phyloP scores from a whole-genome alignment of 306 rosid genomes.

The Spatholobus suberectus region DNA sequence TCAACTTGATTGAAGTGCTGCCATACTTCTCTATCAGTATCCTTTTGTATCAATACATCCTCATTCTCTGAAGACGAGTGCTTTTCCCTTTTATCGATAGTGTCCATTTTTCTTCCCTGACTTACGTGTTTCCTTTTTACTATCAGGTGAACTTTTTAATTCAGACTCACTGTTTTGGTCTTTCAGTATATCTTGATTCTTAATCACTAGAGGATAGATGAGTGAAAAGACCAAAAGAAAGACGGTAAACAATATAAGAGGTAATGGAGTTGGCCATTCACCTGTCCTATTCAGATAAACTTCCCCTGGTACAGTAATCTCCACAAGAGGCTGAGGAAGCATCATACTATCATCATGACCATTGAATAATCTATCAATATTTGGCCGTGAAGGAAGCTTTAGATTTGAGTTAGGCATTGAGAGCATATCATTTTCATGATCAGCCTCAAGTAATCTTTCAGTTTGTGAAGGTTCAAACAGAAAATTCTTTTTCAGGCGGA shows the following conservation, averaged over 20 bases:
- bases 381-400: constrained; percentile 43
- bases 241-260: constrained; percentile 33
- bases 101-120: constrained; percentile 46
- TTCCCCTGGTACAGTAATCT: constrained; percentile 34
- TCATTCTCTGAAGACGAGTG: constrained; percentile 47
- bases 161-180: constrained; percentile 42
- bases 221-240: constrained; percentile 44
- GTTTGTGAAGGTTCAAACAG: constrained; percentile 46
- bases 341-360: constrained; percentile 34
- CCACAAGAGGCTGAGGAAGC: constrained; percentile 41
- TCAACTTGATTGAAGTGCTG: constrained; percentile 39
- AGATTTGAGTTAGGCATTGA: constrained; percentile 39
- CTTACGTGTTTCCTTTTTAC: constrained; percentile 58
- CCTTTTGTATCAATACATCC: constrained; percentile 4
- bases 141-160: constrained; percentile 52
- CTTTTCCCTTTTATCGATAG: constrained; percentile 44
- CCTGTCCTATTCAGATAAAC: constrained; percentile 29
- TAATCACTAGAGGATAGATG: constrained; percentile 31
- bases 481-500: constrained; percentile 50
- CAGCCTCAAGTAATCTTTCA: constrained; percentile 39
- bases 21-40: constrained; percentile 40
- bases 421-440: constrained; percentile 43
- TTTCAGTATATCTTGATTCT: constrained; percentile 26
- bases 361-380: constrained; percentile 27
- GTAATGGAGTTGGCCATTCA: constrained; percentile 41